Percentiles rank a stretch among this genome's conserved stretches.
Evolutionary conservation across 306 rosid species (phyloP).

Genomic region (Dalbergia oliveri): DNA sequence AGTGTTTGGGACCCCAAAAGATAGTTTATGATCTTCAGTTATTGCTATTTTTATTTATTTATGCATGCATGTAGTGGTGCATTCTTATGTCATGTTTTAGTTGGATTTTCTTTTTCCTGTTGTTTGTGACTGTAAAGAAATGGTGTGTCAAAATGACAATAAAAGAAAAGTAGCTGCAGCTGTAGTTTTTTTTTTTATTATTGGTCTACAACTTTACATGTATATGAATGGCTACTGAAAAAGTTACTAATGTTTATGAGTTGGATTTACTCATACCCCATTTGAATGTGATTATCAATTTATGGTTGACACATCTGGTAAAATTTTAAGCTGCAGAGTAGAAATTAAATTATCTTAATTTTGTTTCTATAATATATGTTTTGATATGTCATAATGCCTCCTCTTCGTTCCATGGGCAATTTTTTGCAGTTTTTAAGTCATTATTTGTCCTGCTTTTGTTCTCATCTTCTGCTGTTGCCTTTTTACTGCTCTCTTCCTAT

Average conservation of each 20-base stretch:
- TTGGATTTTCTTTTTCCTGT: not conserved
- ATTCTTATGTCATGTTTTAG: not conserved
- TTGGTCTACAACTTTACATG: not conserved
- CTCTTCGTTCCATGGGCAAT: constrained; percentile 27
- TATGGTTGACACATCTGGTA: not conserved
- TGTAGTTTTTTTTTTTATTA: not conserved
- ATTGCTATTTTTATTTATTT: not conserved
- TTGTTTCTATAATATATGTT: constrained; percentile 21
- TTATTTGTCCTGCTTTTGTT: constrained; percentile 20
- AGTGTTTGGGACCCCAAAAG: not conserved
- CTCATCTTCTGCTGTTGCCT: constrained; percentile 10
- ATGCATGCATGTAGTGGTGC: not conserved
- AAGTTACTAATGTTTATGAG: constrained; percentile 25
- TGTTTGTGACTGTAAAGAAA: not conserved
- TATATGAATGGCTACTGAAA: constrained; percentile 17
- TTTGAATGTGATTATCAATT: constrained; percentile 9
- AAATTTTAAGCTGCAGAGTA: not conserved
- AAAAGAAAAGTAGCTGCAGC: not conserved
- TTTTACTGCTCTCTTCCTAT: constrained; percentile 41
- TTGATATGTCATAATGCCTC: constrained; percentile 31
- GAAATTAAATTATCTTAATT: not conserved
- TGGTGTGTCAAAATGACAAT: not conserved
- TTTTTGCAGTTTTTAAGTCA: constrained; percentile 7
- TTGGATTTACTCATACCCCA: not conserved
- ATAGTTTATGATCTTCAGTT: not conserved